Conservation (phyloP, 2,329 filamentous ascomycete species). For the Chrysosporium queenslandicum region DNA sequence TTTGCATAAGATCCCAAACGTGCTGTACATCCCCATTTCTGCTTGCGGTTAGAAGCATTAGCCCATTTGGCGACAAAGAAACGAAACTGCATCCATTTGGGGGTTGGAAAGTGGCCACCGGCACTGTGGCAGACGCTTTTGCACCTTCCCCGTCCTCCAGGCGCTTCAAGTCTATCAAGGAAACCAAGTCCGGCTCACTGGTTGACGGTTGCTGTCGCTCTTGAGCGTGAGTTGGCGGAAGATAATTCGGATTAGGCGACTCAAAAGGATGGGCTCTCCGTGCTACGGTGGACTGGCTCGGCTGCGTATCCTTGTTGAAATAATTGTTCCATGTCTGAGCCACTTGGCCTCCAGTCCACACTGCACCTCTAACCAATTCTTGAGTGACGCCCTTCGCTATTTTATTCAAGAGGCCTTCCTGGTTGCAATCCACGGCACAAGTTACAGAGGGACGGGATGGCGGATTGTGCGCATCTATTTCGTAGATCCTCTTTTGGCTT, state of each 20-base stretch:
- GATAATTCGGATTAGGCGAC: constrained; percentile 24
- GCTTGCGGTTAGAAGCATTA: constrained; percentile 40
- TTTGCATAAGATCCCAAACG: constrained; percentile 43
- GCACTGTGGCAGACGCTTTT: constrained; percentile 28
- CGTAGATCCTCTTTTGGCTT: constrained; percentile 29
- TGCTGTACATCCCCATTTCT: constrained; percentile 43
- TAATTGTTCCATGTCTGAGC: constrained; percentile 43
- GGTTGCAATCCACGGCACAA: constrained; percentile 39
- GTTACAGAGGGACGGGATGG: constrained; percentile 35
- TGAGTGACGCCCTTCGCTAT: constrained; percentile 42
- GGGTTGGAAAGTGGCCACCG: constrained; percentile 39
- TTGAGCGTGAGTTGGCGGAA: constrained; percentile 40
- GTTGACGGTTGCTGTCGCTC: constrained; percentile 29
- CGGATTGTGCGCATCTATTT: constrained; percentile 36
- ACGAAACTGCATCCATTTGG: constrained; percentile 43
- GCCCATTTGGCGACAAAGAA: constrained; percentile 40
- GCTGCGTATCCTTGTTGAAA: constrained; percentile 38
- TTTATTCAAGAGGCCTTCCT: constrained; percentile 40
- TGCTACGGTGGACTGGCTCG: constrained; percentile 19
- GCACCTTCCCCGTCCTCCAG: constrained; percentile 34
- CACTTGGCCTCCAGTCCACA: constrained; percentile 43
- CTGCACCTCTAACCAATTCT: constrained; percentile 40
- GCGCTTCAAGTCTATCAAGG: constrained; percentile 38
- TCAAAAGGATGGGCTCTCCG: constrained; percentile 23
- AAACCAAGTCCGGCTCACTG: constrained; percentile 37